These are phyloP conservation scores for Trametes polyzona DNA, from an alignment of 1,284 basidiomycete genomes.

Conservation along the genomic window DNA sequence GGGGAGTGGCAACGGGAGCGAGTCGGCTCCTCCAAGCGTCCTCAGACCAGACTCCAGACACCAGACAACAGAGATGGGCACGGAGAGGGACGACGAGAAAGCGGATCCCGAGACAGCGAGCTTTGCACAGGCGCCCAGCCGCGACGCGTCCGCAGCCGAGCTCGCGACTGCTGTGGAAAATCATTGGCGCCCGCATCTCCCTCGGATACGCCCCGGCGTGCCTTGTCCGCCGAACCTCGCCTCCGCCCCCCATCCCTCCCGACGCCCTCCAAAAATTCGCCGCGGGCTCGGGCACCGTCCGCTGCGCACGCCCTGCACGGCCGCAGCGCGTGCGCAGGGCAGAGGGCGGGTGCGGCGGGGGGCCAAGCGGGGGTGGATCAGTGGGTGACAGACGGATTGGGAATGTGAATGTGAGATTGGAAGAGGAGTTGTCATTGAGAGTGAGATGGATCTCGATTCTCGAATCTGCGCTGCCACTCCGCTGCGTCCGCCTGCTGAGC, in stretches of 20 bases:
- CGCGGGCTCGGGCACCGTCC: no score
- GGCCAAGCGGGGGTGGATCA: no score
- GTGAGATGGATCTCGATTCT: neutral
- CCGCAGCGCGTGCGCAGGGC: no score
- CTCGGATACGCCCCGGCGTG: constrained; percentile 1
- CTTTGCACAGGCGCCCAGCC: no score
- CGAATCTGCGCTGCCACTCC: no score
- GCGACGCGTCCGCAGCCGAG: neutral
- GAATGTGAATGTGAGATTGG: neutral
- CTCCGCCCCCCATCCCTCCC: constrained; percentile 14
- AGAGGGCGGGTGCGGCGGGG: neutral
- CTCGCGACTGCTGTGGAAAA: neutral
- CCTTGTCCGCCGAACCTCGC: constrained; percentile 2
- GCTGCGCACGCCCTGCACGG: no score
- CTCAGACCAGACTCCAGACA: neutral
- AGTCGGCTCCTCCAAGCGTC: neutral
- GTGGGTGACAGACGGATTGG: neutral
- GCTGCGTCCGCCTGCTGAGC: no score
- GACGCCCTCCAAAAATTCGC: no score
- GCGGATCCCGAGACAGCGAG: neutral
- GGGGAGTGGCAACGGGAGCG: neutral
- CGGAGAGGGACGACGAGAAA: neutral
- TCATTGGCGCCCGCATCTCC: neutral
- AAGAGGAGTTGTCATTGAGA: neutral
- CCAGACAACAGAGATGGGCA: neutral